Conservation (phyloP, 2,329 filamentous ascomycete genomes). For the Fusarium hostae region DNA sequence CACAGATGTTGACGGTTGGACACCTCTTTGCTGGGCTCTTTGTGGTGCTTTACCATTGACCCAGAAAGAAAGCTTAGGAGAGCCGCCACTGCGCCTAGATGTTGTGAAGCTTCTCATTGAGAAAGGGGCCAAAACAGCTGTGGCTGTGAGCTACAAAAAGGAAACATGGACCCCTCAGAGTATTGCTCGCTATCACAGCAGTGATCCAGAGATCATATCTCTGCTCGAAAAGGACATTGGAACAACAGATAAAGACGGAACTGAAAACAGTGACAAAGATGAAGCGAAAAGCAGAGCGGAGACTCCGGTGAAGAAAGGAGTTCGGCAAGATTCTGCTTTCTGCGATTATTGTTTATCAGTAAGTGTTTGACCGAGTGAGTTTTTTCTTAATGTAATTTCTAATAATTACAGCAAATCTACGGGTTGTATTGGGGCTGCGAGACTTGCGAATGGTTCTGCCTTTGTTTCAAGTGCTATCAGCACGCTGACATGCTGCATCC, state of each 20-base stretch:
- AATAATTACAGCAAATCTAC: background rate
- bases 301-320: rapidly evolving
- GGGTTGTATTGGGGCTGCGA: background rate
- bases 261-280: background rate
- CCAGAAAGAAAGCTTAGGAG: background rate
- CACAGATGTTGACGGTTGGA: constrained; percentile 18
- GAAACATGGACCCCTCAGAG: background rate
- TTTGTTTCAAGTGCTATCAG: background rate
- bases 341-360: background rate
- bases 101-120: background rate
- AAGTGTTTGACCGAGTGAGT: too few relatives aligned
- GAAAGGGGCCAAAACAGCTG: background rate
- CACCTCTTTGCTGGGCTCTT: constrained; percentile 15
- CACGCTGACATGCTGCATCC: background rate
- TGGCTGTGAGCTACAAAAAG: background rate
- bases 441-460: background rate
- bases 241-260: background rate
- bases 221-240: background rate
- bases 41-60: too few relatives aligned
- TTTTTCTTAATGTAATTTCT: too few relatives aligned
- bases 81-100: background rate
- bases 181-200: background rate
- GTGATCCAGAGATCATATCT: too few relatives aligned
- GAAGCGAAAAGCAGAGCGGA: too few relatives aligned
- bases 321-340: background rate